Base-by-base conservation (phyloP, 2,329 filamentous ascomycete genomes). In the Knufia fluminis region DNA sequence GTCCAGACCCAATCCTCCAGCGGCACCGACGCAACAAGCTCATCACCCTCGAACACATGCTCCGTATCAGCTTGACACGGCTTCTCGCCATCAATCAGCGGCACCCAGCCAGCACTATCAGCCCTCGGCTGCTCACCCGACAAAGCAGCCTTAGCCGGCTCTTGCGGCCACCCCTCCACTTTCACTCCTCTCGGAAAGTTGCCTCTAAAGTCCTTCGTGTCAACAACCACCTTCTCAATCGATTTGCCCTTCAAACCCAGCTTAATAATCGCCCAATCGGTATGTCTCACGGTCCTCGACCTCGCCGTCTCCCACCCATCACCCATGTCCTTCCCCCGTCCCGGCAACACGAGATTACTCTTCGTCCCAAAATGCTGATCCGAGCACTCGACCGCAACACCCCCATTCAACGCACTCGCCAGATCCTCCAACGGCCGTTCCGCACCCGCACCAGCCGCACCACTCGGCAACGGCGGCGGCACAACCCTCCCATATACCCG, bases 1-100 rank as follows among this genome's bases (percentile, higher is more conserved):
- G 85, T 88, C 61, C 87, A 85, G 2, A 73, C 69, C 62, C 72
- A 75, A 79, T 77, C 20, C 85, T 80, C 86, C 36, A 86, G 86
- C 65, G 89, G 90, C 59, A 86, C 49, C 12, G 50, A 54, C 6
- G 40, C 57, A 8, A 55, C 57, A 42, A 70, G 57, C 39, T 65
- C 64, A 7, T 61, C 58, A 0, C 60, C 62, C 47, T 68, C 67
- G 53, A 66, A 69, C 1, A 64, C 57, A 59, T 71, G 67, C 57
- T 69, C 65, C 3, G 61, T 64, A 54, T 71, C 67, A 1, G 68
- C 66, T 55, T 63, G 58, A 41, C 66, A 68, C 39, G 57, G 56
- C 54, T 64, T 61, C 44, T 68, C 65, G 12, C 66, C 64, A 32
- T 58, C 59, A 22, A 69, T 49, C 46, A 70, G 45, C 42, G 66